phyloP scores from a whole-genome alignment of 2,329 filamentous ascomycete species.

The Cercospora janseana region DNA sequence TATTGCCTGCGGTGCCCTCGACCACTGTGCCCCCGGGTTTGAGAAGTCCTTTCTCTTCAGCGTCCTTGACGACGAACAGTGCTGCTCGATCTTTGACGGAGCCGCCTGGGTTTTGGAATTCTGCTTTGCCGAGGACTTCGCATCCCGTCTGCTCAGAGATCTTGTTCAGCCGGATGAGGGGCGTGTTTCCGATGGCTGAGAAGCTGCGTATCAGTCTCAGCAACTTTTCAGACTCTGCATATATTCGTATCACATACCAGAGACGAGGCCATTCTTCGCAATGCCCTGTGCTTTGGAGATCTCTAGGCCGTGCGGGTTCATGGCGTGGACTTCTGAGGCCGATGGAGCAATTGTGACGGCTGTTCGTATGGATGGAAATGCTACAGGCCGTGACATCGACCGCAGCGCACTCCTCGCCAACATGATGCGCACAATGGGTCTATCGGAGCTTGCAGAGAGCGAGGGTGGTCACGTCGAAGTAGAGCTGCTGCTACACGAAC shows the following conservation, averaged over 20 bases:
- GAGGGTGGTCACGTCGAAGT: background rate
- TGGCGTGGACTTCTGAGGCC: constrained; percentile 26
- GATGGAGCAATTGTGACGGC: constrained; percentile 28
- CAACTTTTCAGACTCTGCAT: constrained; percentile 14
- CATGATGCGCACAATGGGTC: constrained; percentile 13
- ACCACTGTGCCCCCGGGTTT: constrained; percentile 88
- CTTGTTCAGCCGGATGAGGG: constrained; percentile 82
- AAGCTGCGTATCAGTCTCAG: constrained; percentile 27
- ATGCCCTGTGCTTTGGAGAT: constrained; percentile 79
- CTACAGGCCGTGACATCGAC: constrained; percentile 25
- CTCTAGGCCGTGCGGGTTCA: constrained; percentile 53
- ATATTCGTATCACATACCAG: constrained; percentile 57
- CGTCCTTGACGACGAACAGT: constrained; percentile 88
- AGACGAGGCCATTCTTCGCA: constrained; percentile 70
- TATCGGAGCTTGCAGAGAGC: background rate
- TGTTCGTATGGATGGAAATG: constrained; percentile 25
- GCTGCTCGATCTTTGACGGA: constrained; percentile 96
- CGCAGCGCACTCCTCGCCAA: constrained; percentile 29
- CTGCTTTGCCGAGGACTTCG: constrained; percentile 91
- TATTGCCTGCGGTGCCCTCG: constrained; percentile 96
- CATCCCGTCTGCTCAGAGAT: constrained; percentile 90
- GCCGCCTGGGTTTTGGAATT: constrained; percentile 98
- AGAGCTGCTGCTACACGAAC: constrained; percentile 9
- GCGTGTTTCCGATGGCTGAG: constrained; percentile 93
- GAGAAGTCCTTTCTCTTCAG: constrained; percentile 81